Base-by-base conservation (phyloP, 768 basidiomycete species). In the Chalciporus sphaerocephalus region DNA sequence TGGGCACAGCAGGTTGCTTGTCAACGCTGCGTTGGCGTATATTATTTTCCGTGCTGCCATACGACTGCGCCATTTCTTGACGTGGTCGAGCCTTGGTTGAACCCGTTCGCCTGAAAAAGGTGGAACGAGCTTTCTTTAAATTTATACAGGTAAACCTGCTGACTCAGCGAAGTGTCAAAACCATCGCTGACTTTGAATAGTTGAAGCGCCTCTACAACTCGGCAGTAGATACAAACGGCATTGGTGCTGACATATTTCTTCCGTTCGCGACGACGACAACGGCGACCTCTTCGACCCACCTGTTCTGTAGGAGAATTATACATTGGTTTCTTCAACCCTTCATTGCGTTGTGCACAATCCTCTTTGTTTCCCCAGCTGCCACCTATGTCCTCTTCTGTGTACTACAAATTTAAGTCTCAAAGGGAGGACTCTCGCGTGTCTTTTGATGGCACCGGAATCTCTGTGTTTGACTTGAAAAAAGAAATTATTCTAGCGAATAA, bases 371-470 rank as follows among this genome's bases (percentile, higher is more conserved):
- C 43, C 38, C 46, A 47, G 33, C 34, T 55, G 50, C 53, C 42
- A 23, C 23, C 44, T 51, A 87, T 87, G 90, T 81, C 89, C 60
- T 95, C 93, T 62, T 92, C 91, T 70, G 92, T 97, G 65, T 96
- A 92, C 73, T 97, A 95, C 83, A 88, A 87, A 72, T 99, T 96
- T 85, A 90, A 84, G 67, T 92, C 92, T 55, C 86, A 91, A 66
- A 90, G 79, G 73, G 85, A 89, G 73, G 95, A 98, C 70, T 93
- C 92, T 47, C 77, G 92, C 64, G 84, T 99, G 67, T 85, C 91
- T 43, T 97, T 99, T 74, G 95, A 99, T 65, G 96, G 96, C 61
- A 97, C 95, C 56, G 92, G 92, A 52, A 98, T 99, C 63, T 93
- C 93, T 61, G 92, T 98, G 57, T 98, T 97, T 76, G 96, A 99